These are phyloP conservation scores for Scutellaria baicalensis DNA, from an alignment of 257 asterid genomes.

Conservation along the genomic window DNA sequence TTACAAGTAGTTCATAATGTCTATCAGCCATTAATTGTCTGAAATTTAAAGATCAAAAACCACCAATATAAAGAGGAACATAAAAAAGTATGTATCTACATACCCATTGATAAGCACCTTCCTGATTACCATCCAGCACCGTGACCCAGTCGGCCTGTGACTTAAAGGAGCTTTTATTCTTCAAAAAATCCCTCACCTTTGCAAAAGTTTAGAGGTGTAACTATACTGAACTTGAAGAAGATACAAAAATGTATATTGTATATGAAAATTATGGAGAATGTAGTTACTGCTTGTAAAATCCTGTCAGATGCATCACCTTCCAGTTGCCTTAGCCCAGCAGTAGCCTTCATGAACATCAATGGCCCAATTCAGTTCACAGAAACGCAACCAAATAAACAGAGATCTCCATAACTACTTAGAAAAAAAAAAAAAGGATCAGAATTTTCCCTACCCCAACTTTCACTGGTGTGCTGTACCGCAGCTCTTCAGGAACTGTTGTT, in stretches of 20 bases:
- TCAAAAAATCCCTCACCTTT: slow-evolving; percentile 50
- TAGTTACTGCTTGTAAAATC: slow-evolving; percentile 68
- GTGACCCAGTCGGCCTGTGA: slow-evolving; percentile 51
- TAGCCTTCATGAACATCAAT: slow-evolving; percentile 54
- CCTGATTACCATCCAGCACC: slow-evolving; percentile 56
- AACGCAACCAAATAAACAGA: slow-evolving; percentile 4
- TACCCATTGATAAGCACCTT: slow-evolving; percentile 82
- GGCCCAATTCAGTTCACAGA: slow-evolving; percentile 1
- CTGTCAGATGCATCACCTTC: slow-evolving; percentile 72
- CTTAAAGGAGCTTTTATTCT: slow-evolving; percentile 39
- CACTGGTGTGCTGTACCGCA: slow-evolving; percentile 48
- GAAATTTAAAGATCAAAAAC: too few relatives aligned
- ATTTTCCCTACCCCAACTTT: slow-evolving; percentile 72
- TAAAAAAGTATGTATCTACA: neutral
- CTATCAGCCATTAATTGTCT: too few relatives aligned
- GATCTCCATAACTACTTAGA: neutral
- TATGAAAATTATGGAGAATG: slow-evolving; percentile 9
- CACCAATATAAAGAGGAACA: neutral
- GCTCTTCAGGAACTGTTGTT: slow-evolving; percentile 49
- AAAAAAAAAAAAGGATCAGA: neutral
- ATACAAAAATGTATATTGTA: neutral
- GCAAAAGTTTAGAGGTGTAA: slow-evolving; percentile 14
- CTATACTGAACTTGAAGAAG: neutral
- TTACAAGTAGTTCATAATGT: too few relatives aligned
- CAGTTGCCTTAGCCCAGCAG: slow-evolving; percentile 82